Conservation (phyloP, 805 yeast species). For the Zygosaccharomyces bisporus region DNA sequence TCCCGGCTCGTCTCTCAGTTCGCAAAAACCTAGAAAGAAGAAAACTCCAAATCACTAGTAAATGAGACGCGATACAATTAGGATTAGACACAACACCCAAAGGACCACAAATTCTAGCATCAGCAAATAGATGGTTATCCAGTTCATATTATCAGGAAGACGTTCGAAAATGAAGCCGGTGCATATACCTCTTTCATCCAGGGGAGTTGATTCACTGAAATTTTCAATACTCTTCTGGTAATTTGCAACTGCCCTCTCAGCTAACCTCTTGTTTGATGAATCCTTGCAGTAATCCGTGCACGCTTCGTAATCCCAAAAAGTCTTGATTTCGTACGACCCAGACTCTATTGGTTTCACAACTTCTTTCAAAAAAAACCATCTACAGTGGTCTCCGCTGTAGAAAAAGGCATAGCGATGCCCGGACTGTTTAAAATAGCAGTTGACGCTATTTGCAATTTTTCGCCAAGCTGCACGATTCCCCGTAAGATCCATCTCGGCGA, state of each 20-base stretch:
- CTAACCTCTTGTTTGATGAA: not conserved
- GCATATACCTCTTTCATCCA: no score
- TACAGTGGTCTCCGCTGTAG: not conserved
- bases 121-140: no score
- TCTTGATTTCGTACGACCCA: not conserved
- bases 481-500: not conserved
- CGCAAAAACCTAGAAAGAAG: no score
- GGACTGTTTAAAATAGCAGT: not conserved
- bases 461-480: not conserved
- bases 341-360: not conserved
- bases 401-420: not conserved
- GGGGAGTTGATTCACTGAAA: no score
- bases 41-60: no score
- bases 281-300: not conserved
- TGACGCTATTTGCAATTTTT: not conserved
- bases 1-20: no score
- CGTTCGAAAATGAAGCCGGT: no score
- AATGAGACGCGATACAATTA: no score
- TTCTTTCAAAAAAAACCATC: not conserved
- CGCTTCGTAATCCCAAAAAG: not conserved
- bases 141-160: no score
- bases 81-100: no score
- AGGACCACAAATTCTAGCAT: no score
- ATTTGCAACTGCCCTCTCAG: not conserved
- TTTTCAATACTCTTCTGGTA: conserved; percentile 1